Base-by-base conservation (phyloP, 768 basidiomycete species). In the Wakefieldia striispora region DNA sequence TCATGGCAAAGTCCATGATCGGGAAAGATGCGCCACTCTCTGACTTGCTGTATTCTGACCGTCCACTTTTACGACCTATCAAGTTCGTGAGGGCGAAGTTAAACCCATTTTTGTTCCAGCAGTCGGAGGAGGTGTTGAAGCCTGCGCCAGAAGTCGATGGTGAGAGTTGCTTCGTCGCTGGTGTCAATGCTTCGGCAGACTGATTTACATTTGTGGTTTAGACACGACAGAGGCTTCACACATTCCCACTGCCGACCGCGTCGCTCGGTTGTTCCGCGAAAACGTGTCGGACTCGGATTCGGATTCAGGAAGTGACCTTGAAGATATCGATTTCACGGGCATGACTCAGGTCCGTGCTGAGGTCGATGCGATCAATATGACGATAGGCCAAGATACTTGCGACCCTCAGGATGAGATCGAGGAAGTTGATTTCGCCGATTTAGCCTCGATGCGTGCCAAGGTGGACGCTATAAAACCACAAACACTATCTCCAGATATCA, bases 321-420 rank as follows among this genome's bases (percentile, higher is more conserved):
- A 80, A 60, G 82, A 82, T 58, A 72, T 89, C 13, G 83, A 91
- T 58, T 90, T 88, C 56, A 72, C 75, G 14, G 84, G 88, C 41
- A 58, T 84, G 37, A 79, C 67, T 2, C 72, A 70, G 50, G 45
- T 88, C 3, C 64, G 74, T 27, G 70, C 71, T 19, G 58, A 70
- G 49, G 66, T 81, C 13, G 75, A 76, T 20, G 61, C 55, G 0
- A 45, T 57, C n/a, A 34, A 26, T 14, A 23, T 9, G 16, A 40
- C 5, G 37, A 34, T 7, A 17, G 14, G 11, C 3, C 39, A 5
- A 14, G 16, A 3, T 6, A 10, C 21, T 4, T 13, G 17, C 17
- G 49, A 75, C 23, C 65, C 68, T 19, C 56, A 81, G 27, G 75
- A 79, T 58, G 77, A 77, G 52, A 74, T 88, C 11, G 49, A 57